A percentile compares a stretch with the other conserved stretches of the same genome.
These are phyloP conservation scores for Citeromyces matritensis DNA, from an alignment of 805 yeast genomes.

Conservation along the genomic window DNA sequence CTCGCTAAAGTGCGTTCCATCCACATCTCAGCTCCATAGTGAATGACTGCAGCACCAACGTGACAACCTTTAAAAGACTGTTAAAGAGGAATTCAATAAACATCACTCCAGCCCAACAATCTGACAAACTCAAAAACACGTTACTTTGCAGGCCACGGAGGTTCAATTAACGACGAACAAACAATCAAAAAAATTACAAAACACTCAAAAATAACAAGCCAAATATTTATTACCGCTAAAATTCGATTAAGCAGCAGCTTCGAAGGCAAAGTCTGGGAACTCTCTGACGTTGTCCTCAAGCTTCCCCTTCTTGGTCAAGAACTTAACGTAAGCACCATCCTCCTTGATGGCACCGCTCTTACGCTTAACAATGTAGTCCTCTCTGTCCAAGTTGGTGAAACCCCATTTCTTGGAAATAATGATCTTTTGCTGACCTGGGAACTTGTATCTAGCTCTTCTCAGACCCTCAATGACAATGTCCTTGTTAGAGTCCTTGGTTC, in stretches of 20 bases:
- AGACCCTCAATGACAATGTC: conserved; percentile 96
- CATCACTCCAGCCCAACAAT: too few species aligned
- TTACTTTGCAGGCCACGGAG: too few species aligned
- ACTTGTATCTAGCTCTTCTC: conserved; percentile 99
- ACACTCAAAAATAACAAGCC: not conserved
- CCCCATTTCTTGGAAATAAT: conserved; percentile 99
- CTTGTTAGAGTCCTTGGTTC: conserved; percentile 98
- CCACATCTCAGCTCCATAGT: too few species aligned
- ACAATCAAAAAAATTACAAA: too few species aligned
- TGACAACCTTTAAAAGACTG: too few species aligned
- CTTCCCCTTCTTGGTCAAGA: conserved; percentile 93
- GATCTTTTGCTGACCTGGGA: conserved; percentile 99
- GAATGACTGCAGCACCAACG: too few species aligned
- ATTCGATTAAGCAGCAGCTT: conserved; percentile 16
- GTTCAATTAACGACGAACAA: too few species aligned
- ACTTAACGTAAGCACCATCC: conserved; percentile 99
- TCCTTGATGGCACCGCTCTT: conserved; percentile 97
- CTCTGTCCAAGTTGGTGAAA: conserved; percentile 98
- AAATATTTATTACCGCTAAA: conserved; percentile 1
- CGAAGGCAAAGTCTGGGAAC: conserved; percentile 79
- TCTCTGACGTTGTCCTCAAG: conserved; percentile 80
- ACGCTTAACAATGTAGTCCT: conserved; percentile 86
- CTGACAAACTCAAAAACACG: too few species aligned
- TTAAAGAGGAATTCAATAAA: too few species aligned
- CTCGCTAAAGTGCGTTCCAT: too few species aligned